phyloP scores from a whole-genome alignment of 2,329 filamentous ascomycete genomes.

The Grosmannia penicillata region DNA sequence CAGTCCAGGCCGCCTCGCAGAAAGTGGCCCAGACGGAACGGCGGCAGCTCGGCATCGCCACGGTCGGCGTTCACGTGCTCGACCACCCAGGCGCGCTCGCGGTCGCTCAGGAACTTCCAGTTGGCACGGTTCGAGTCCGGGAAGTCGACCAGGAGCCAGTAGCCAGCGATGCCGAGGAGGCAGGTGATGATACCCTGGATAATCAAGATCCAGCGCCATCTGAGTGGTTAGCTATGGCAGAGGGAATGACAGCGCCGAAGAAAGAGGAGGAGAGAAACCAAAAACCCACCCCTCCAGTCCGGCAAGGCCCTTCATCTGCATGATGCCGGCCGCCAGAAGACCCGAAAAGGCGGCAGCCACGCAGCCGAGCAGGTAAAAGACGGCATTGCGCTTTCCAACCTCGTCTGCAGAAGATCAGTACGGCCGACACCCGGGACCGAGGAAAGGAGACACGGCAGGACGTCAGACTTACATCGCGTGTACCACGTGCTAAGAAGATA shows the following conservation, averaged over 20 bases:
- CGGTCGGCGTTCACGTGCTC: conserved; percentile 41
- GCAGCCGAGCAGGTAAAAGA: conserved; percentile 56
- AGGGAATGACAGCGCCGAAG: background rate
- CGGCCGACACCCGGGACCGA: too few relatives aligned
- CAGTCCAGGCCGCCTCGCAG: conserved; percentile 31
- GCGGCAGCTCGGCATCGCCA: conserved; percentile 37
- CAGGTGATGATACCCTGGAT: conserved; percentile 39
- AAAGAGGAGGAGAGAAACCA: background rate
- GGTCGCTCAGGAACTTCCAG: conserved; percentile 36
- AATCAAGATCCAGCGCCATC: conserved; percentile 57
- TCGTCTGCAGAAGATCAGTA: conserved; percentile 45
- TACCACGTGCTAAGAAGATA: conserved; percentile 66
- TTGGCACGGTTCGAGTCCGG: conserved; percentile 38
- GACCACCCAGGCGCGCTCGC: conserved; percentile 38
- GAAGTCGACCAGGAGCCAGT: conserved; percentile 49
- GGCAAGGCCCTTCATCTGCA: conserved; percentile 44
- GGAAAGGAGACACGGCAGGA: too few relatives aligned
- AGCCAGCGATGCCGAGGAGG: conserved; percentile 30
- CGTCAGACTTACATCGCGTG: conserved; percentile 36
- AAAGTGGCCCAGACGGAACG: conserved; percentile 34
- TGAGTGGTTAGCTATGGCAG: background rate
- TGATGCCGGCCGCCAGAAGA: conserved; percentile 55
- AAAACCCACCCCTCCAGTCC: conserved; percentile 19
- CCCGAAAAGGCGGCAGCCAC: conserved; percentile 51
- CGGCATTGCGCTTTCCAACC: conserved; percentile 52